Evolutionary conservation across 139 green algal species (phyloP), one percentile per base, ranked within the genome.

Genomic region (Ettlia oleoabundans): DNA sequence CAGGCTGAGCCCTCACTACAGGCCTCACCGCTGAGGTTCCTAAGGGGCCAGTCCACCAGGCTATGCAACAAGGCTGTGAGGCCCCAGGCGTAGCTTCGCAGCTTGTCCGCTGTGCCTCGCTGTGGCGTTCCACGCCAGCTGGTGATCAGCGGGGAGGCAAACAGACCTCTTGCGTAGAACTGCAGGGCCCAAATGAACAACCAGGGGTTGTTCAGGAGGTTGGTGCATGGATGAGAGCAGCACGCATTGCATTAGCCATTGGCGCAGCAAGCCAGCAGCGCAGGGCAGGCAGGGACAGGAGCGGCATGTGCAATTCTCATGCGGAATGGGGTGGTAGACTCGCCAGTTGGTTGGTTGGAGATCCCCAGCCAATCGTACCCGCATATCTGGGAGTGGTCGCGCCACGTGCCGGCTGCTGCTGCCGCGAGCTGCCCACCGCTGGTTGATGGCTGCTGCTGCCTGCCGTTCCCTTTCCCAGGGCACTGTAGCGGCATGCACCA

Each of bases 121-220:
- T 26, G n/a, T 32, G 51, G 66, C 0, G 40, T 26, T 21, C 78
- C 78, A 18, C 78, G 66, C 65, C 65, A 83, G 64, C 61, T 68
- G 53, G 77, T 84, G 24, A 91, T 22, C 58, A 21, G 63, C 71
- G 26, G 90, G 40, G 80, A 89, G 26, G 86, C 85, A 86, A 96
- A 96, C 19, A 93, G 69, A 58, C 93, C 93, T 21, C 92, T 88
- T 13, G 92, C 89, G 79, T 96, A 96, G 76, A 94, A 96, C 53
- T 88, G 86, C n/a, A n/a, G n/a, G n/a, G n/a, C n/a, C n/a, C n/a
- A n/a, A n/a, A n/a, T n/a, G n/a, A n/a, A n/a, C n/a, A n/a, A n/a
- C n/a, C n/a, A n/a, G n/a, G n/a, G n/a, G n/a, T n/a, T n/a, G n/a
- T n/a, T n/a, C n/a, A n/a, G n/a, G n/a, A n/a, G n/a, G n/a, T n/a